Conservation (phyloP, 2,329 filamentous ascomycete genomes). For the Waltergamsia citrina region DNA sequence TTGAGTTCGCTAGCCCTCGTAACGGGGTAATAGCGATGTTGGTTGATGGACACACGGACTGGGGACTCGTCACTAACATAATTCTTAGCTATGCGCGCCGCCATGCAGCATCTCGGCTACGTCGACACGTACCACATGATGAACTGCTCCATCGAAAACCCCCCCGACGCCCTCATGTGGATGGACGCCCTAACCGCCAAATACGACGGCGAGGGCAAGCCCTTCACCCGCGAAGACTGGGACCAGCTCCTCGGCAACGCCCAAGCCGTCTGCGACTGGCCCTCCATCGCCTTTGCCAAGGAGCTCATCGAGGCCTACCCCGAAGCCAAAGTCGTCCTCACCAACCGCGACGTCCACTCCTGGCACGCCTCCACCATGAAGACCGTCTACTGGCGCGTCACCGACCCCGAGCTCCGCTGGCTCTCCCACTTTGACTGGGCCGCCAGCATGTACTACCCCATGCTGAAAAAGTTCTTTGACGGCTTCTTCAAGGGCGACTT, state of each 20-base stretch:
- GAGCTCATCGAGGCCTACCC: constrained; percentile 65
- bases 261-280: constrained; percentile 61
- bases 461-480: constrained; percentile 61
- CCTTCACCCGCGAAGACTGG: constrained; percentile 58
- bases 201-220: constrained; percentile 20
- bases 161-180: constrained; percentile 55
- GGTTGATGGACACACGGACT: too few relatives aligned
- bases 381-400: constrained; percentile 59
- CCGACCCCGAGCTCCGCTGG: constrained; percentile 43
- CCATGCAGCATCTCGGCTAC: constrained; percentile 57
- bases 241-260: constrained; percentile 58
- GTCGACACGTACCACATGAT: constrained; percentile 67
- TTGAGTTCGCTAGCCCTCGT: too few relatives aligned
- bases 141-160: constrained; percentile 55
- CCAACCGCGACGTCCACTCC: constrained; percentile 55
- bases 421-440: constrained; percentile 44
- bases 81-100: constrained; percentile 47
- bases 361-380: constrained; percentile 55
- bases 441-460: constrained; percentile 58
- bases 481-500: constrained; percentile 62
- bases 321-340: constrained; percentile 62
- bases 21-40: too few relatives aligned
- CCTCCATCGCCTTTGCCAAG: constrained; percentile 56
- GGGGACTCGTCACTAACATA: constrained; percentile 1
- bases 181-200: constrained; percentile 55